Percentiles rank a stretch among this genome's conserved stretches.
Conservation (phyloP, 1,284 basidiomycete genomes). For the Dichomitus squalens region DNA sequence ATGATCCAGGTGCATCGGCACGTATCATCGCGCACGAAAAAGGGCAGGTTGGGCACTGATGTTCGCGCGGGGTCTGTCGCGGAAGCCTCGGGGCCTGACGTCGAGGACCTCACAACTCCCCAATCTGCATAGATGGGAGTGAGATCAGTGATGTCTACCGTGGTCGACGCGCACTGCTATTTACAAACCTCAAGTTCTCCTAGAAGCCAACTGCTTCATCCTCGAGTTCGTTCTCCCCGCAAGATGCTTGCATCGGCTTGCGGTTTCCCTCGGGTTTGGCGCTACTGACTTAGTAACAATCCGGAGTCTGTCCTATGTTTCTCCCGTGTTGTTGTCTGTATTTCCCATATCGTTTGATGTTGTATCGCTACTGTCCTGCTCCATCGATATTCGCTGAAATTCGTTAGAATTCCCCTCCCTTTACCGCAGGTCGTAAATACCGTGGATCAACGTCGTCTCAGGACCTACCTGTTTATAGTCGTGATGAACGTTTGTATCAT, state of each 20-base stretch:
- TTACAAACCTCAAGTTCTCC: background rate
- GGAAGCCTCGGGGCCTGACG: constrained; percentile 10
- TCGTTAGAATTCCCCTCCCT: background rate
- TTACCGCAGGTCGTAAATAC: background rate
- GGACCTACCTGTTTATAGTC: background rate
- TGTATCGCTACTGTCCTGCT: constrained; percentile 5
- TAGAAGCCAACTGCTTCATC: background rate
- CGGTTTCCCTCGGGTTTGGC: background rate
- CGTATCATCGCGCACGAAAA: constrained; percentile 41
- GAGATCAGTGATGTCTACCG: background rate
- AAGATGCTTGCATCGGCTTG: background rate
- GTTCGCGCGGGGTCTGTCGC: background rate
- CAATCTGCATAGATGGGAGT: background rate
- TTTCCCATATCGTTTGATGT: background rate
- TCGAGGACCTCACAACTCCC: constrained; percentile 1
- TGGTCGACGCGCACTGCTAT: background rate
- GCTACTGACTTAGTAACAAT: background rate
- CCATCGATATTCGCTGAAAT: background rate
- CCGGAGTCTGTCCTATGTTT: background rate
- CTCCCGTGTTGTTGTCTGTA: background rate
- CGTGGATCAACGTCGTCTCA: background rate
- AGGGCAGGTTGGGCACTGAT: constrained; percentile 11
- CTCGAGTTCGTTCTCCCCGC: background rate
- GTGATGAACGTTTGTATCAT: constrained; percentile 7
- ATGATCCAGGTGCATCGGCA: constrained; percentile 57